Evolutionary conservation across 2,329 filamentous ascomycete genomes (phyloP), one percentile per base, ranked within the genome.

Genomic region (Coniochaeta prunicola): DNA sequence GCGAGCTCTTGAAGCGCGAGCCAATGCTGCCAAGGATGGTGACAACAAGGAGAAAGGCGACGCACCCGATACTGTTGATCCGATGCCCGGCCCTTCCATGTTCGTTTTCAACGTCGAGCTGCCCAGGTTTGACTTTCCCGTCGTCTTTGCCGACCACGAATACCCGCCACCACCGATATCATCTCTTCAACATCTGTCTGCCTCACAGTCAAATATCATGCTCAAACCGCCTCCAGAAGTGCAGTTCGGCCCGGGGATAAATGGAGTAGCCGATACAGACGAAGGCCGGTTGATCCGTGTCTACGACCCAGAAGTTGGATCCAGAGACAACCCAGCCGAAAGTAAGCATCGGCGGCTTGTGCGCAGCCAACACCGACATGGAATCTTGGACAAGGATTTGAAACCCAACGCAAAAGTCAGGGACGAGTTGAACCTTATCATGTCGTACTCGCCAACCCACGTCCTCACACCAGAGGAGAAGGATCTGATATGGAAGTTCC

Each of bases 321-420:
- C 91, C 38, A 85, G 84, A 59, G 92, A 96, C 64, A 99, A 99
- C 69, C 94, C 93, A 1, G 92, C 92, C 12, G 94, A 99, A 73
- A 91, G 88, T 69, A 99, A 99, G 72, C 94, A 99, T 73, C 85
- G 94, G 63, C 84, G 92, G 62, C 80, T 99, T 26, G 92, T 97
- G 65, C 87, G 94, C 71, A 96, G 92, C 70, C 91, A 94, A 65
- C 85, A 88, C 67, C 86, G 96, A 31, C 96, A 96, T 64, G 91
- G 92, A n/a, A 91, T 94, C 53, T 79, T 97, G 63, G 96, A 99
- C 72, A 90, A 94, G 64, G 94, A 99, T 70, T 78, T 97, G 62
- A 97, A 96, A 70, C 94, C 94, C 0, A 97, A 99, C 66, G 90
- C 94, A 31, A 96, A 96, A 74, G 91, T 96, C 59, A 86, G 94